A percentile compares a stretch with the other conserved stretches of the same genome.
Conservation (phyloP, 2,329 filamentous ascomycete genomes). For the Fusarium metavorans region DNA sequence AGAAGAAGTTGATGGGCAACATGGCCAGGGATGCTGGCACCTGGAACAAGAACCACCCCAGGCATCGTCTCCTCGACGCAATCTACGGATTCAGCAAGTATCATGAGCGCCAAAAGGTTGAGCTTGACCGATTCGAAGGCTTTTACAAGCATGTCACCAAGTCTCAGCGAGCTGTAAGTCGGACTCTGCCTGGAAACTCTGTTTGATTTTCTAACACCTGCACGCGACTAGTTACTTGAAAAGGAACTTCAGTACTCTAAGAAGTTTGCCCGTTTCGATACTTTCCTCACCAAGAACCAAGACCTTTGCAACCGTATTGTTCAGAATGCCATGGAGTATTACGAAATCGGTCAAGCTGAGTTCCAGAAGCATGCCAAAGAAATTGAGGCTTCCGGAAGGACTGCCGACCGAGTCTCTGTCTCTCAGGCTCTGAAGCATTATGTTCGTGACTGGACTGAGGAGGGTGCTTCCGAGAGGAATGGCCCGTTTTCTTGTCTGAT, state of each 20-base stretch:
- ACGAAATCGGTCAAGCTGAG: constrained; percentile 57
- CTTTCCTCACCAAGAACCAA: constrained; percentile 59
- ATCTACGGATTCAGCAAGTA: constrained; percentile 54
- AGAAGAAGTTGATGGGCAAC: constrained; percentile 45
- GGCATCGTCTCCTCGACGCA: constrained; percentile 55
- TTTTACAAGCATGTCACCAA: constrained; percentile 53
- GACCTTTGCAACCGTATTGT: constrained; percentile 60
- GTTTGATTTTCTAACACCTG: background rate
- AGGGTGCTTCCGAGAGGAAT: constrained; percentile 60
- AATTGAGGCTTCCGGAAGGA: constrained; percentile 51
- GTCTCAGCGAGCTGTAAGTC: constrained; percentile 46
- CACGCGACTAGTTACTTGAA: constrained; percentile 59
- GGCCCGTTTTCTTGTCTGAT: constrained; percentile 56
- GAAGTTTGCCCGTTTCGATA: constrained; percentile 60
- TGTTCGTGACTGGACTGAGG: constrained; percentile 67
- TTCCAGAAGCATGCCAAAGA: constrained; percentile 57
- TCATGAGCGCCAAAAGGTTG: constrained; percentile 49
- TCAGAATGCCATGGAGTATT: constrained; percentile 58
- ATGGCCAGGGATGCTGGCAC: constrained; percentile 46
- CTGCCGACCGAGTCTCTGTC: constrained; percentile 61
- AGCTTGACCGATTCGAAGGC: constrained; percentile 50
- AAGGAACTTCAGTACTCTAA: constrained; percentile 68
- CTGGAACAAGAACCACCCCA: constrained; percentile 53
- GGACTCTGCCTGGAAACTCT: background rate
- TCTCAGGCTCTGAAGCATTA: constrained; percentile 68